Evolutionary conservation across 2,329 filamentous ascomycete genomes (phyloP).

Genomic region (Penicillium sclerotigenum): DNA sequence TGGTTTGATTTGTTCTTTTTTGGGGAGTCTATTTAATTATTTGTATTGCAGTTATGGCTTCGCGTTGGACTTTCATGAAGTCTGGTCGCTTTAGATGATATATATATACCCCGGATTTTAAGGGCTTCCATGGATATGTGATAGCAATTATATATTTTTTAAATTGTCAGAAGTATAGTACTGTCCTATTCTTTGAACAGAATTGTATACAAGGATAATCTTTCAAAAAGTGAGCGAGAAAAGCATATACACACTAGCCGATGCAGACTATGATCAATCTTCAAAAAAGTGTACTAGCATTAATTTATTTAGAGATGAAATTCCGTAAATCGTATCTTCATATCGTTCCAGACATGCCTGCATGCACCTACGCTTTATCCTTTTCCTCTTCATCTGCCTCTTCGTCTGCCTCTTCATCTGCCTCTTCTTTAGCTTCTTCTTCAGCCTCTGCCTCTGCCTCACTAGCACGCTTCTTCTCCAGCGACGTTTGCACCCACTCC

Average conservation of each 20-base stretch:
- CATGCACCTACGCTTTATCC: background rate
- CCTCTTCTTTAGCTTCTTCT: constrained; percentile 24
- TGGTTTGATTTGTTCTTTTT: background rate
- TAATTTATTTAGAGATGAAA: background rate
- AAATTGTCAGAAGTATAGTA: background rate
- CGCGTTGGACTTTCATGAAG: background rate
- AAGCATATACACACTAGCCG: too few relatives aligned
- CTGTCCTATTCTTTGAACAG: rapidly evolving
- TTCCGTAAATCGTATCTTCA: background rate
- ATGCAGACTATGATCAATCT: background rate
- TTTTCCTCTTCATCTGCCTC: constrained; percentile 14
- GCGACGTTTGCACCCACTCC: constrained; percentile 29
- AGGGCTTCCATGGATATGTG: background rate
- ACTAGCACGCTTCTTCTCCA: constrained; percentile 25
- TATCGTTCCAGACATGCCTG: background rate
- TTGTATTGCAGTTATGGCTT: background rate
- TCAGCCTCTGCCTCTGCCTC: constrained; percentile 6
- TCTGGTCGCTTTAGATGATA: background rate
- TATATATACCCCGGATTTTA: constrained; percentile 6
- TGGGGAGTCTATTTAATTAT: rapidly evolving
- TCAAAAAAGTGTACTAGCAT: background rate
- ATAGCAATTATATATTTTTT: background rate
- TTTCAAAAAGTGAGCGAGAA: background rate
- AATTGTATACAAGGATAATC: background rate
- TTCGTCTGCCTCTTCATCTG: background rate